Conservation (phyloP, 331 rosid genomes). For the Pyrus hybrid region DNA sequence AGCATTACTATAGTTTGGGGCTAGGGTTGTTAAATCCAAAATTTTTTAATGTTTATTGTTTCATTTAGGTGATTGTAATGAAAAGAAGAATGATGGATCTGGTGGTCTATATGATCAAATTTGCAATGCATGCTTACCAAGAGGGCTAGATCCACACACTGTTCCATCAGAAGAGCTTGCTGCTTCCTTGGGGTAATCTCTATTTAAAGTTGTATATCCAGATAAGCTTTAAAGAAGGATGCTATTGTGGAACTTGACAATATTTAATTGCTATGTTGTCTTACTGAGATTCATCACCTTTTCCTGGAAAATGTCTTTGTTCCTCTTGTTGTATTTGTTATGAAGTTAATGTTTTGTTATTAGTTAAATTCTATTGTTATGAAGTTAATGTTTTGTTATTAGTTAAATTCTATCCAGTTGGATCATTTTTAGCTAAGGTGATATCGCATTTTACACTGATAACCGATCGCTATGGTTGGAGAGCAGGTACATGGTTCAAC, state of each 20-base stretch:
- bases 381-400: not conserved
- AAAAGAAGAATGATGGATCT: constrained; percentile 52
- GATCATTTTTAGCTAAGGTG: not conserved
- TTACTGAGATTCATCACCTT: constrained; percentile 12
- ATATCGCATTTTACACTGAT: constrained; percentile 19
- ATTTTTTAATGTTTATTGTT: not conserved
- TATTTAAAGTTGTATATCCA: constrained; percentile 1
- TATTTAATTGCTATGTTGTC: not conserved
- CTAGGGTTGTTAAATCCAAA: not conserved
- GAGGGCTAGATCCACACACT: constrained; percentile 91
- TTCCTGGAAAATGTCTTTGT: not conserved
- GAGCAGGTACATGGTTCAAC: constrained; percentile 94
- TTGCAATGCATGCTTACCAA: constrained; percentile 84
- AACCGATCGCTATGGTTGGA: constrained; percentile 17
- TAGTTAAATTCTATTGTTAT: no score
- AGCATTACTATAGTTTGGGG: not conserved
- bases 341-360: no score
- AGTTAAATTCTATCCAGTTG: not conserved
- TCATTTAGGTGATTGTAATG: constrained; percentile 51
- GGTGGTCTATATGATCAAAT: constrained; percentile 73
- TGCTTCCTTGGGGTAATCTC: constrained; percentile 77
- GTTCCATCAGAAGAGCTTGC: constrained; percentile 91
- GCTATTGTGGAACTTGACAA: not conserved
- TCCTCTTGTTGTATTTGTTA: not conserved
- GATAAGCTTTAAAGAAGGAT: not conserved